Base-by-base conservation (phyloP, 176 grass and related monocot species). In the Phyllostachys edulis region DNA sequence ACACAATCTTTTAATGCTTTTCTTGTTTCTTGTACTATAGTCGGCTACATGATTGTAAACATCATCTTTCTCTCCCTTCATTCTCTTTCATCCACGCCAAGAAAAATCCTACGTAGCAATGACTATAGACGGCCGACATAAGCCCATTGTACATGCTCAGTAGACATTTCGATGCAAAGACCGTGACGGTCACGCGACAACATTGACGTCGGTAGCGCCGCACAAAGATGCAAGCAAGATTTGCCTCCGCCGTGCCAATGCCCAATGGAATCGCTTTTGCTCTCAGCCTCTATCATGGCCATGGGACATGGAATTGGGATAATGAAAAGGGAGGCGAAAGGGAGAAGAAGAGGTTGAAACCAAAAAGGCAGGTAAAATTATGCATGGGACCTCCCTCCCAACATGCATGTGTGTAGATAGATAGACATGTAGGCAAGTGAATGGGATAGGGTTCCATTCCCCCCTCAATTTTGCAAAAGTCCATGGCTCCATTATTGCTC, bases 401-500 rank as follows among this genome's bases (percentile, higher is more conserved):
- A 34, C 75, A 52, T 68, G 41, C 41, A n/a, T n/a, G n/a, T n/a
- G n/a, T n/a, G n/a, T n/a, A 12, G 44, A 46, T 5, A 5, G 15
- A 50, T 16, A n/a, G 39, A 63, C 17, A 86, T 63, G 76, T 4
- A 59, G 44, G 42, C 21, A 55, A 46, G 24, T 34, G 78, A 12
- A 42, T 71, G 64, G 64, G 36, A 81, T 36, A 56, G 65, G 20
- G 21, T 59, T 44, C 57, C 12, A 67, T 57, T 29, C 29, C 29
- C 29, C 29, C 29, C 29, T 29, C 29, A 1, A 29, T 29, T 29
- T 29, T 29, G 29, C 29, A 29, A 29, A 29, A 72, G 79, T 45
- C 51, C 32, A 6, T 78, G n/a, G 1, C 71, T 91, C 72, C 47
- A 87, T 91, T 89, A 94, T 89, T 81, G 84, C 14, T 34, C 42